Percentiles rank a stretch among this genome's conserved stretches.
These are phyloP conservation scores for Phyllostachys edulis DNA, from an alignment of 176 grass and related monocot species.

Conservation along the genomic window DNA sequence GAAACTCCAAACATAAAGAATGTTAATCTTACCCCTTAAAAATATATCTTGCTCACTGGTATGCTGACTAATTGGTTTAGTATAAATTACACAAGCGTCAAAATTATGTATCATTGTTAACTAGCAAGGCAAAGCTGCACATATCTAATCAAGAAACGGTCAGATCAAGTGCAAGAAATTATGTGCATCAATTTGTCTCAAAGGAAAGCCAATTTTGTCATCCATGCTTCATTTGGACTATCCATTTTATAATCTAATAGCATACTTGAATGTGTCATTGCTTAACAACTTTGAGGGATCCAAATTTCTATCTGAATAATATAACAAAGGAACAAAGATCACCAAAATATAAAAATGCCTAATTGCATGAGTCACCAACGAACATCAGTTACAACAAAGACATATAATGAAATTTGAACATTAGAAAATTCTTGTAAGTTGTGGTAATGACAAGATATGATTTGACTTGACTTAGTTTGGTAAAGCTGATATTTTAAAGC, in stretches of 20 bases:
- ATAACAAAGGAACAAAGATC: conserved; percentile 9
- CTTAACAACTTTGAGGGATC: conserved; percentile 11
- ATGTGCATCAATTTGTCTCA: background rate
- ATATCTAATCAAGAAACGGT: background rate
- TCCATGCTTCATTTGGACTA: conserved; percentile 2
- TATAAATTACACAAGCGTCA: background rate
- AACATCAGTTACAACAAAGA: conserved; percentile 6
- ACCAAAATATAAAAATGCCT: conserved; percentile 22
- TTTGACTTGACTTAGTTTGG: background rate
- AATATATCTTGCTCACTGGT: background rate
- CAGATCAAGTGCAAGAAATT: background rate
- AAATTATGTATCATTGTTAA: background rate
- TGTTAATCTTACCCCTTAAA: background rate
- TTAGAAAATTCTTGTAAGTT: conserved; percentile 6
- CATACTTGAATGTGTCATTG: background rate
- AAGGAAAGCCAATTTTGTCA: background rate
- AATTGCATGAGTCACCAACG: background rate
- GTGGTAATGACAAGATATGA: background rate
- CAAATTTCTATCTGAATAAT: conserved; percentile 32
- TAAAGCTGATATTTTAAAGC: background rate
- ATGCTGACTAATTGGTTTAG: conserved; percentile 5
- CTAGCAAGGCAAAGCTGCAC: background rate
- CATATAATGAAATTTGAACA: background rate
- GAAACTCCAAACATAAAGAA: background rate
- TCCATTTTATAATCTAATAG: background rate